Percentiles rank a stretch among this genome's conserved stretches.
These are phyloP conservation scores for Boletellus ananas DNA, from an alignment of 768 basidiomycete species.

Conservation along the genomic window DNA sequence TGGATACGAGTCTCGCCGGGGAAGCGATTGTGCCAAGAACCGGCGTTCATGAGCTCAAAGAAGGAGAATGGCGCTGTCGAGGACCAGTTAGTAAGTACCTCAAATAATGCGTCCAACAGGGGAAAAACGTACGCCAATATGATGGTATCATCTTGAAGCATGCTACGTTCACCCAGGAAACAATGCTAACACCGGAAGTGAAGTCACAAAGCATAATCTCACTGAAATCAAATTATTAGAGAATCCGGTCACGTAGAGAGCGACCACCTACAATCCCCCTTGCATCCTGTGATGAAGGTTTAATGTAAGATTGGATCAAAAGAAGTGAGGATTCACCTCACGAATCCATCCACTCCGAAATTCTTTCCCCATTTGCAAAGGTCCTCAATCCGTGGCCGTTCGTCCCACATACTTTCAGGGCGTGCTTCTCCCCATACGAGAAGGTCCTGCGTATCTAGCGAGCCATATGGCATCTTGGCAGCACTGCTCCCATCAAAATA, in stretches of 20 bases:
- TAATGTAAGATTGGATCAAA: background rate
- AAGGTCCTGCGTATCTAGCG: background rate
- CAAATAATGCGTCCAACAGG: too few relatives aligned
- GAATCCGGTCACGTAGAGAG: too few relatives aligned
- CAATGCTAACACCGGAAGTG: background rate
- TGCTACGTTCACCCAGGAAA: background rate
- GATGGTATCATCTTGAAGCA: background rate
- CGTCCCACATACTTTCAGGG: background rate
- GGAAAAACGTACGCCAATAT: too few relatives aligned
- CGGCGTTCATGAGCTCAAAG: slow-evolving; percentile 17
- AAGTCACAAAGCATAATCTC: background rate
- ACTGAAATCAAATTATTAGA: background rate
- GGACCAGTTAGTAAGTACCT: too few relatives aligned
- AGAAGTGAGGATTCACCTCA: background rate
- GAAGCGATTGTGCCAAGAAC: slow-evolving; percentile 22
- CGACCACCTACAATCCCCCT: background rate
- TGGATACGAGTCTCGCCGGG: slow-evolving; percentile 27
- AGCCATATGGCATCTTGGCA: background rate
- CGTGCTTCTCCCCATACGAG: background rate
- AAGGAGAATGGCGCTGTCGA: background rate
- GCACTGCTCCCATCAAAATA: background rate
- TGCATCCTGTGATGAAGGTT: background rate
- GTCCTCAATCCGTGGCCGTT: background rate
- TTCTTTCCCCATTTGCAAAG: background rate
- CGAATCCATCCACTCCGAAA: background rate